Conservation (phyloP, 2,329 filamentous ascomycete genomes). For the Cercospora berteroae region DNA sequence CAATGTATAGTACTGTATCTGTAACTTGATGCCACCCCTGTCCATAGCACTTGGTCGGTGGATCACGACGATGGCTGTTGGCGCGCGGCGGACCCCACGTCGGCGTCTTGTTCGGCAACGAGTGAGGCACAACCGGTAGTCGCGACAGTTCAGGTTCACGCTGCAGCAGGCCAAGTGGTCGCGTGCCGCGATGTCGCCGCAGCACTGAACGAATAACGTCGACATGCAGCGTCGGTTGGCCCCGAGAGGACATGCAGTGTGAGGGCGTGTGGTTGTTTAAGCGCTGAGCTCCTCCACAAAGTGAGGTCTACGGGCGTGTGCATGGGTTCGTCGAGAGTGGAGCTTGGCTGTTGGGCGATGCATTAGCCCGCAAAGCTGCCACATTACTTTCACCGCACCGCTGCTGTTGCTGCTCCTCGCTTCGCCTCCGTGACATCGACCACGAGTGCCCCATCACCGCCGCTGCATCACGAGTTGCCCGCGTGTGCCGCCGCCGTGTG, state of each 20-base stretch:
- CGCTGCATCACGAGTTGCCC: not conserved
- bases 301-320: not conserved
- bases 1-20: constrained; percentile 1
- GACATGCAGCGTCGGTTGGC: not conserved
- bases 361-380: constrained; percentile 3
- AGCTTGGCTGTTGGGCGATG: constrained; percentile 2
- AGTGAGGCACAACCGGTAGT: not conserved
- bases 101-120: not conserved
- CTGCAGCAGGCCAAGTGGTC: not conserved
- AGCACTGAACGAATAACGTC: not conserved
- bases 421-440: not conserved
- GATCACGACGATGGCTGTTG: not conserved
- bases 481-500: not conserved
- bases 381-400: not conserved
- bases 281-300: not conserved
- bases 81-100: not conserved
- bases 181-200: not conserved
- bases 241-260: not conserved
- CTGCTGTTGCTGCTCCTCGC: not conserved
- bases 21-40: not conserved
- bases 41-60: not conserved
- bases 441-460: not conserved
- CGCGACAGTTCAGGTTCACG: not conserved
- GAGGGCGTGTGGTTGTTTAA: not conserved
- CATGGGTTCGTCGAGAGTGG: constrained; percentile 3